Percentiles rank a stretch among this genome's conserved stretches.
These are phyloP conservation scores for Dactylellina cionopaga DNA, from an alignment of 2,329 filamentous ascomycete genomes.

Conservation along the genomic window DNA sequence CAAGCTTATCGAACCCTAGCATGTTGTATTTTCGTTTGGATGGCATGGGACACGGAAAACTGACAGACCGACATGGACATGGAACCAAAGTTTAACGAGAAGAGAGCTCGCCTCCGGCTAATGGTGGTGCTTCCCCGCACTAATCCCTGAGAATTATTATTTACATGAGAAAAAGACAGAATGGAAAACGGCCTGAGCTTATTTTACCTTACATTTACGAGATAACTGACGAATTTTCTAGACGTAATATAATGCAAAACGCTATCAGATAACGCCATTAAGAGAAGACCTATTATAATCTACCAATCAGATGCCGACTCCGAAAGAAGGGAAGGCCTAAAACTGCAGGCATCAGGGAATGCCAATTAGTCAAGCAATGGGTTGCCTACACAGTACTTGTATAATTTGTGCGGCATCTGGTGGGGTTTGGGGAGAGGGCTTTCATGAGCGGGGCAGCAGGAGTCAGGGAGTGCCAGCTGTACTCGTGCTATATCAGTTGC, in stretches of 20 bases:
- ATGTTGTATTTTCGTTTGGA: constrained; percentile 3
- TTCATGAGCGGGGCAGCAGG: not conserved
- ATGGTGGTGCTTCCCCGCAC: constrained; percentile 45
- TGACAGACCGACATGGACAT: constrained; percentile 6
- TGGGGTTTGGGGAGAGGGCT: not conserved
- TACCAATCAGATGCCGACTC: too few species aligned
- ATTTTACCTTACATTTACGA: constrained; percentile 24
- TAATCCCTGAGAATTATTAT: constrained; percentile 31
- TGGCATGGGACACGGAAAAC: too few species aligned
- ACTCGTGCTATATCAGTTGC: too few species aligned
- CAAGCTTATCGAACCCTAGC: not conserved
- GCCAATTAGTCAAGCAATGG: too few species aligned
- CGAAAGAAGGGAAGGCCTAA: constrained; percentile 5
- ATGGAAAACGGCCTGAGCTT: constrained; percentile 13
- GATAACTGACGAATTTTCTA: constrained; percentile 49
- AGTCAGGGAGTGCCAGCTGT: not conserved
- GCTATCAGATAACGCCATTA: constrained; percentile 42
- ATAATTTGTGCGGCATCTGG: constrained; percentile 5
- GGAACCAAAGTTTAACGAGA: constrained; percentile 24
- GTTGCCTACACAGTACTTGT: too few species aligned
- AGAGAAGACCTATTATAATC: constrained; percentile 27
- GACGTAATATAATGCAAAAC: constrained; percentile 42
- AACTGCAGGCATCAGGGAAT: too few species aligned
- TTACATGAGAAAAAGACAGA: constrained; percentile 3
- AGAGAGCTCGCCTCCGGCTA: constrained; percentile 48